phyloP scores from a whole-genome alignment of 192 early-diverging fungal genomes.

The Entomortierella chlamydospora region DNA sequence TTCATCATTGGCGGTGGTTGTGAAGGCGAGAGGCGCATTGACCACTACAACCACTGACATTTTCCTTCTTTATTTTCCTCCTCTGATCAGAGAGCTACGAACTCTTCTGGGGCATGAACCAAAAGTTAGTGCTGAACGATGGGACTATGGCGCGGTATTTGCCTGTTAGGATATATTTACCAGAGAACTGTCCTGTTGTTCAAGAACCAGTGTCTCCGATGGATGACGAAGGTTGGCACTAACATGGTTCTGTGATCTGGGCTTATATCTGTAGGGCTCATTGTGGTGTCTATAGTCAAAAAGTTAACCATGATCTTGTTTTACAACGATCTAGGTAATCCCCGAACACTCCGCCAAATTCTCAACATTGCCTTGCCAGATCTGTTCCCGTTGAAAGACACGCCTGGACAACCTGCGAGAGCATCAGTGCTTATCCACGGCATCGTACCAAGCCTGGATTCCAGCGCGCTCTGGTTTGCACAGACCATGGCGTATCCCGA shows the following conservation, averaged over 20 bases:
- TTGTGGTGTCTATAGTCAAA: no score
- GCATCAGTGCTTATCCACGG: conserved; percentile 76
- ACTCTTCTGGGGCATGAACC: conserved; percentile 72
- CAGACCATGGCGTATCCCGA: conserved; percentile 80
- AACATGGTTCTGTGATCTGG: background rate
- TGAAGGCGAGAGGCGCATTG: no score
- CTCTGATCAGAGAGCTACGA: conserved; percentile 57
- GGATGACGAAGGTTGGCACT: conserved; percentile 52
- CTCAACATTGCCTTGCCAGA: conserved; percentile 60
- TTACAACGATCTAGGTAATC: conserved; percentile 37
- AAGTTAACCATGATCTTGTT: no score
- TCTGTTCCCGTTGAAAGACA: conserved; percentile 33
- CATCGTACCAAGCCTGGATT: conserved; percentile 67
- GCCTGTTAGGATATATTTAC: conserved; percentile 69
- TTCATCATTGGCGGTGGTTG: no score
- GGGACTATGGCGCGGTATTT: conserved; percentile 57
- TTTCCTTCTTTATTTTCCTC: background rate
- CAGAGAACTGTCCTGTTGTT: conserved; percentile 63
- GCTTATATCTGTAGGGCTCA: background rate
- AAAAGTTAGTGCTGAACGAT: conserved; percentile 58
- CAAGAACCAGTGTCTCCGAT: conserved; percentile 67
- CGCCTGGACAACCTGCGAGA: conserved; percentile 17
- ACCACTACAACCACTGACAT: no score
- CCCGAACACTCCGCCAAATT: conserved; percentile 56
- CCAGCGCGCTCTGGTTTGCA: conserved; percentile 76